Evolutionary conservation across 306 rosid genomes (phyloP).

Genomic region (Medicago lupulina): DNA sequence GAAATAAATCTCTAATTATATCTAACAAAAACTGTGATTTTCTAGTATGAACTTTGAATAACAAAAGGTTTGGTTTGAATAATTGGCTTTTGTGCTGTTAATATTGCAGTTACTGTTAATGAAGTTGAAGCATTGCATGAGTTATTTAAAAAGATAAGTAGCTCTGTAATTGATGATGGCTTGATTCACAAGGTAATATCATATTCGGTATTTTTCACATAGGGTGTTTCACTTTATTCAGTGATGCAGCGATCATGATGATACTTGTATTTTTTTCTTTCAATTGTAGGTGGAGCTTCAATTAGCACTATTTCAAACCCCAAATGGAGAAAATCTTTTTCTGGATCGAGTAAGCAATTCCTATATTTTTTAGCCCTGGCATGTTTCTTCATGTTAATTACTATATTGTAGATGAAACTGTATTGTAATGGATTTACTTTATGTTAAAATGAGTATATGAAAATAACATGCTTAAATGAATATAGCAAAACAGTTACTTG

Average conservation of each 20-base stretch:
- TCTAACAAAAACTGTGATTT: not conserved
- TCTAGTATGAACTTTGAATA: not conserved
- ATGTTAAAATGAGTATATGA: not conserved
- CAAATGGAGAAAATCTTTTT: slow-evolving; percentile 65
- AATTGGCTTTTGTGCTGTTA: slow-evolving; percentile 6
- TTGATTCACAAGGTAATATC: slow-evolving; percentile 80
- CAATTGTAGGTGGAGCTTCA: slow-evolving; percentile 78
- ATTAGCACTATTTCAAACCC: slow-evolving; percentile 68
- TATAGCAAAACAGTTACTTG: not conserved
- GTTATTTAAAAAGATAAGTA: slow-evolving; percentile 75
- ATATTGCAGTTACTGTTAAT: slow-evolving; percentile 63
- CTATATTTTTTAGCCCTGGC: not conserved
- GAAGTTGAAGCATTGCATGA: slow-evolving; percentile 84
- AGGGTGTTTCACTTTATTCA: not conserved
- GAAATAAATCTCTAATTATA: no score
- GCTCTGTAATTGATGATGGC: slow-evolving; percentile 78
- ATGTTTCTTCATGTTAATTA: slow-evolving; percentile 31
- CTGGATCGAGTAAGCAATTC: slow-evolving; percentile 69
- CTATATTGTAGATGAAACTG: slow-evolving; percentile 23
- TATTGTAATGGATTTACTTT: not conserved
- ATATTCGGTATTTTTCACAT: slow-evolving; percentile 14
- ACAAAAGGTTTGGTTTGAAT: slow-evolving; percentile 3
- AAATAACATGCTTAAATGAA: not conserved
- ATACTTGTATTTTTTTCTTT: slow-evolving; percentile 4
- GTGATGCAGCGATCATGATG: slow-evolving; percentile 1